A percentile compares a stretch with the other conserved stretches of the same genome.
Evolutionary conservation across 2,329 filamentous ascomycete genomes (phyloP).

Genomic region (Calonectria naviculata): DNA sequence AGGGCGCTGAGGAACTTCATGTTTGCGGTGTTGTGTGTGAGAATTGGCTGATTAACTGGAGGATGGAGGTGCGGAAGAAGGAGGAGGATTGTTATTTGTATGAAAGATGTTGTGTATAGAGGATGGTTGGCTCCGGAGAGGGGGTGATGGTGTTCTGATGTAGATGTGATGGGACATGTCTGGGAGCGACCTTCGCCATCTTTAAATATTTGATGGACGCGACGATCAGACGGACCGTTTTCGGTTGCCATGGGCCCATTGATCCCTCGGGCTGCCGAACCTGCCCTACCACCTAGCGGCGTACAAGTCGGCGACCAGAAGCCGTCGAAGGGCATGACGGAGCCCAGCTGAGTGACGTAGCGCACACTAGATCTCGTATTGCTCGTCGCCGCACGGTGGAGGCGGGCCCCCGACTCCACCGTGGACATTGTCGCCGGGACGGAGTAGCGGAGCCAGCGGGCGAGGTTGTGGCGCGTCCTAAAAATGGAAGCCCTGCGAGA

Average conservation of each 20-base stretch:
- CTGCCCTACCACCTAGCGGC: constrained; percentile 32
- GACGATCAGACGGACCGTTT: neutral
- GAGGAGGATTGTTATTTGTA: neutral
- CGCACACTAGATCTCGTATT: constrained; percentile 38
- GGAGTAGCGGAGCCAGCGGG: neutral
- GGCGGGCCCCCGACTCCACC: constrained; percentile 1
- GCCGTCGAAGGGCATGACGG: constrained; percentile 20
- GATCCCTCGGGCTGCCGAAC: neutral
- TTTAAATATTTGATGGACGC: neutral
- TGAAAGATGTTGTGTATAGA: neutral
- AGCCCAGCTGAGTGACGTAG: constrained; percentile 35
- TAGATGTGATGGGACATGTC: neutral
- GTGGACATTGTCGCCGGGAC: neutral
- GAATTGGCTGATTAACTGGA: neutral
- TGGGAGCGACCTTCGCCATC: neutral
- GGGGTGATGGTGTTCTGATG: neutral
- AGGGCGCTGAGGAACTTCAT: constrained; percentile 41
- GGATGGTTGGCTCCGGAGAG: neutral
- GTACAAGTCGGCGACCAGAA: constrained; percentile 22
- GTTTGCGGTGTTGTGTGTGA: constrained; percentile 23
- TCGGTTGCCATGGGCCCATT: neutral
- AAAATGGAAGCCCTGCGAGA: neutral
- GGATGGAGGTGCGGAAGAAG: neutral
- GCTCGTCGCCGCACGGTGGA: constrained; percentile 18
- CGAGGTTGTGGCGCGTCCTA: neutral